Evolutionary conservation across 805 yeast genomes (phyloP).

Genomic region (Zygoascus ofunaensis): DNA sequence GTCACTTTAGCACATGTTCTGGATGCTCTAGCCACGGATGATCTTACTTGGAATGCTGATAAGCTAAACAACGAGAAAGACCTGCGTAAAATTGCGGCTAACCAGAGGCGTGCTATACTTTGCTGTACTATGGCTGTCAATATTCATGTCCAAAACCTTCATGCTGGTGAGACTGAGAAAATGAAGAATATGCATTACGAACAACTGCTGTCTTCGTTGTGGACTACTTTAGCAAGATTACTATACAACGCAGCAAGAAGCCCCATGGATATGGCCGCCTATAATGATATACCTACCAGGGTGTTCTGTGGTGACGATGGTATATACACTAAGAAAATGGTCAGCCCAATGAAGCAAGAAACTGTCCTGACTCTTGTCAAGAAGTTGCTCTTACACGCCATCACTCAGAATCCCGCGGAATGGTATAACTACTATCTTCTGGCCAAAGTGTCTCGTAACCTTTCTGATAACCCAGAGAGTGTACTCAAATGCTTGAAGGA

Average conservation of each 20-base stretch:
- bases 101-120: conserved; percentile 61
- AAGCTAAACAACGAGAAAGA: conserved; percentile 56
- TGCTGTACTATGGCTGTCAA: conserved; percentile 70
- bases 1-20: conserved; percentile 69
- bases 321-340: conserved; percentile 7
- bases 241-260: conserved; percentile 32
- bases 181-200: conserved; percentile 18
- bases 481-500: conserved; percentile 22
- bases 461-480: conserved; percentile 27
- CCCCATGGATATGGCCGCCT: conserved; percentile 39
- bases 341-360: conserved; percentile 1
- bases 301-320: conserved; percentile 23
- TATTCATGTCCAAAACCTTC: conserved; percentile 21
- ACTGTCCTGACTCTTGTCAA: conserved; percentile 32
- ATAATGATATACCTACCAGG: conserved; percentile 43
- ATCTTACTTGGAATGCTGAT: conserved; percentile 86
- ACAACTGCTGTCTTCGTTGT: conserved; percentile 36
- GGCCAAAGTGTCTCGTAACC: conserved; percentile 50
- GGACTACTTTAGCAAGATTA: conserved; percentile 49
- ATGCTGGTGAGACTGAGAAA: conserved; percentile 1
- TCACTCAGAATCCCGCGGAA: conserved; percentile 33
- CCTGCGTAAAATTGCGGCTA: conserved; percentile 48
- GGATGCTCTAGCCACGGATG: conserved; percentile 76
- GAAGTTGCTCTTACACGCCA: conserved; percentile 41
- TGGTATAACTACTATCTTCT: conserved; percentile 57